Evolutionary conservation across 2,329 filamentous ascomycete genomes (phyloP), one percentile per base, ranked within the genome.

Genomic region (Phaeosphaeria sp.): DNA sequence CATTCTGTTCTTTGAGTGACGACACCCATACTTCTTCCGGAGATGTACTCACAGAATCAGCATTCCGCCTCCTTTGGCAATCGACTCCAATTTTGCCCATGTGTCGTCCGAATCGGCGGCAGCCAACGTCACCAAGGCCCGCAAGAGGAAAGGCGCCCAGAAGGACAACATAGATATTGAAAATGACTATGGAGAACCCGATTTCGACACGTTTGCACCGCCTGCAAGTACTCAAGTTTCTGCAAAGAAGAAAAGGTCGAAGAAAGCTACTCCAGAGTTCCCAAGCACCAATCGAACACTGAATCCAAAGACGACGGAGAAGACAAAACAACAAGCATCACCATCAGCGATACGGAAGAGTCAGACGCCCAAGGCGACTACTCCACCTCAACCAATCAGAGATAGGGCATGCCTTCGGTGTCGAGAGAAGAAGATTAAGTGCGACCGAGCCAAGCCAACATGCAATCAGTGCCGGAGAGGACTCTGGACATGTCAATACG

Each of bases 391-490:
- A 43, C 54, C 59, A 11, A 46, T 57, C 7, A 67, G 39, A 33
- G 65, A 59, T 44, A 66, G 66, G 30, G 59, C 63, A 15, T 69
- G 66, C 47, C 58, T 67, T 33, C 55, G 60, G 21, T 69, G 65
- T 43, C 54, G 64, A 22, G 67, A 74, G 50, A 72, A 70, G 54
- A 69, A 69, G 22, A 71, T 74, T 58, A 73, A 72, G 47, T 75
- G 72, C 50, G 65, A 75, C 36, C 63, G 69, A 56, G 65, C 59
- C 11, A 71, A 67, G 39, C 71, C 72, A 3, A 57, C 51, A n/a
- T 74, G 73, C 59, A 69, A 71, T 44, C 68, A 75, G 46, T 75
- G 72, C 54, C 60, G 49, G 13, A 59, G 67, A 53, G 70, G 67
- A 1, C 50, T 73, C 3, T 73, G 70, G 68, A 63, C 65, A 10